Conservation (phyloP, 352 stramenopile genomes). For the Pythium phragmiticola region DNA sequence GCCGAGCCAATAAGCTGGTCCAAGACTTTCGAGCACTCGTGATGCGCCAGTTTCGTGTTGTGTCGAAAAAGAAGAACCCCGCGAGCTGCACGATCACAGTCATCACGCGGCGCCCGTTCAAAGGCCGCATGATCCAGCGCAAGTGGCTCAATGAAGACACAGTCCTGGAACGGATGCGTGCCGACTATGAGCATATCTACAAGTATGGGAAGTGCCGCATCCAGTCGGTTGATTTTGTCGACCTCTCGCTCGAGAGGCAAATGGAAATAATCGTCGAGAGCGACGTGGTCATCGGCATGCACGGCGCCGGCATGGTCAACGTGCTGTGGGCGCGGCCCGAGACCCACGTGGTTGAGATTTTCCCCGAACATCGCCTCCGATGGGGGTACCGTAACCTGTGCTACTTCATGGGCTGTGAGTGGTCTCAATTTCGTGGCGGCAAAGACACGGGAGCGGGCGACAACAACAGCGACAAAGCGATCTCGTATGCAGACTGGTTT, state of each 20-base stretch:
- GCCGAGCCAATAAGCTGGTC: conserved; percentile 47
- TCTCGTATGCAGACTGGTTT: conserved; percentile 50
- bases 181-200: conserved; percentile 11
- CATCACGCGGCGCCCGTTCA: conserved; percentile 30
- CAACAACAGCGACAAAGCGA: conserved; percentile 54
- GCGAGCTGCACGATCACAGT: conserved; percentile 26
- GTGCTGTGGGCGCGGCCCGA: conserved; percentile 56
- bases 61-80: background rate
- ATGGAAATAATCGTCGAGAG: conserved; percentile 61
- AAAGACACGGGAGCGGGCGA: conserved; percentile 32
- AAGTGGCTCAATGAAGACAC: conserved; percentile 37
- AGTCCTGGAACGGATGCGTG: conserved; percentile 21
- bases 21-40: conserved; percentile 39
- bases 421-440: conserved; percentile 41
- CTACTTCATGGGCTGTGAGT: conserved; percentile 67
- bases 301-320: conserved; percentile 79
- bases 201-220: conserved; percentile 33
- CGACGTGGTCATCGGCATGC: conserved; percentile 81
- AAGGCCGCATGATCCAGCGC: conserved; percentile 26
- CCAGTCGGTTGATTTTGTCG: conserved; percentile 64
- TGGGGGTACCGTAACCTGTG: conserved; percentile 82
- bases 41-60: background rate
- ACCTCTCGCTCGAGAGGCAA: conserved; percentile 53
- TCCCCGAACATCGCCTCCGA: conserved; percentile 44
- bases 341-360: conserved; percentile 74